Conservation (phyloP, 176 grass and related monocot species). For the Oryza longistaminata region DNA sequence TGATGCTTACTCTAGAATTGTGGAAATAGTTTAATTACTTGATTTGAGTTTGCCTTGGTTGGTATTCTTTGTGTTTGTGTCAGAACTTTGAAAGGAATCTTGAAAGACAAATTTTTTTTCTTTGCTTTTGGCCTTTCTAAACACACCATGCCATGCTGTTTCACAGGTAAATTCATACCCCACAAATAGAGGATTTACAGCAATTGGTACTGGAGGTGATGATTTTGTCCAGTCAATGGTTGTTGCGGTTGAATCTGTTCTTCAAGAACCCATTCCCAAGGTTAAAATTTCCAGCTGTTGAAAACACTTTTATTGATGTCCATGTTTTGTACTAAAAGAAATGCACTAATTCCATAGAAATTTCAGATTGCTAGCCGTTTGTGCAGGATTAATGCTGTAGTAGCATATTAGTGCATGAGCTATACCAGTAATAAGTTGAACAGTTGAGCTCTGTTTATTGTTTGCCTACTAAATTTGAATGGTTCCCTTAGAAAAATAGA, state of each 20-base stretch:
- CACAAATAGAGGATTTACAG: slow-evolving; percentile 85
- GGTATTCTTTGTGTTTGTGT: neutral
- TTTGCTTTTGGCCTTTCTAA: slow-evolving; percentile 9
- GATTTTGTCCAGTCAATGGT: slow-evolving; percentile 99
- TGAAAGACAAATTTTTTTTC: no score
- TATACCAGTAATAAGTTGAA: no score
- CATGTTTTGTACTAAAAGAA: neutral
- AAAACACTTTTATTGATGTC: neutral
- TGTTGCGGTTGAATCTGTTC: slow-evolving; percentile 91
- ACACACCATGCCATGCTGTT: neutral
- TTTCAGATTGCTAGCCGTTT: neutral
- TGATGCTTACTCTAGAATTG: slow-evolving; percentile 3
- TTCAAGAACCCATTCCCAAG: slow-evolving; percentile 85
- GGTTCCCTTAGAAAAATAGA: neutral
- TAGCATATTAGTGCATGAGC: no score
- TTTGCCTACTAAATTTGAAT: neutral
- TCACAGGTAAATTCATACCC: slow-evolving; percentile 94
- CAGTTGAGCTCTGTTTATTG: neutral
- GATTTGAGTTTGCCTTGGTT: neutral
- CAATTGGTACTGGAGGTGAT: slow-evolving; percentile 92
- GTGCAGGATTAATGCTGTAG: neutral
- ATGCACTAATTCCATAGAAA: neutral
- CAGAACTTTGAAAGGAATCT: no score
- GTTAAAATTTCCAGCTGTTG: slow-evolving; percentile 43
- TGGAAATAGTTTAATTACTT: neutral